Evolutionary conservation across 352 stramenopile species (phyloP), one percentile per base, ranked within the genome.

Genomic region (Pythium guiyangense): DNA sequence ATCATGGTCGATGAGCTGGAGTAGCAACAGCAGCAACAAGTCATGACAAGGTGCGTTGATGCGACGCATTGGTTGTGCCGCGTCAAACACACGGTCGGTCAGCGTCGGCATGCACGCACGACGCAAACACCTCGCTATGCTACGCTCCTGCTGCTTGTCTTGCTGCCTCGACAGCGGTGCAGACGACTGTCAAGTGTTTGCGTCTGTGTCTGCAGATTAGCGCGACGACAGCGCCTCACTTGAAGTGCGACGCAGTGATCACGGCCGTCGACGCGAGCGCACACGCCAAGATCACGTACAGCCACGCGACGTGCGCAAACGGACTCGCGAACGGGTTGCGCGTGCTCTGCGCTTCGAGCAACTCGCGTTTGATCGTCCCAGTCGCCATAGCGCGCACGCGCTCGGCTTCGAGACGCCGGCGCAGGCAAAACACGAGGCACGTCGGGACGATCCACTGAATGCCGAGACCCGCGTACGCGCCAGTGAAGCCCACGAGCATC

Each of bases 401-500:
- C 43, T 88, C 74, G 6, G 35, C 39, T 29, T 62, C 69, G 26
- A 94, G 69, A 10, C 73, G 80, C 54, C 69, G 71, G 26, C 84
- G 82, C 47, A 94, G 63, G 45, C 70, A 89, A 55, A 74, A 85
- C 22, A 94, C 82, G 11, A 94, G 79, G 54, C 70, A 87, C 29
- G 82, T 78, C 35, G 84, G 84, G 57, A 94, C 82, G 61, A 94
- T 63, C 84, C 84, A 94, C 82, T 94, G 85, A 58, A 95, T 95
- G 61, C 83, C 81, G 48, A 95, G 73, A 9, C 85, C 85, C 2
- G 85, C 85, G 63, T 95, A 95, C 6, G 83, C 79, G 54, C 85
- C 85, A 8, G 85, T 95, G 64, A 92, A 91, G 51, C 85, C 81
- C 48, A 95, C 84, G 31, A 95, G 77, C 81, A 93, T 92, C 35